Base-by-base conservation (phyloP, 192 early-diverging fungal genomes). In the Coemansia interrupta region DNA sequence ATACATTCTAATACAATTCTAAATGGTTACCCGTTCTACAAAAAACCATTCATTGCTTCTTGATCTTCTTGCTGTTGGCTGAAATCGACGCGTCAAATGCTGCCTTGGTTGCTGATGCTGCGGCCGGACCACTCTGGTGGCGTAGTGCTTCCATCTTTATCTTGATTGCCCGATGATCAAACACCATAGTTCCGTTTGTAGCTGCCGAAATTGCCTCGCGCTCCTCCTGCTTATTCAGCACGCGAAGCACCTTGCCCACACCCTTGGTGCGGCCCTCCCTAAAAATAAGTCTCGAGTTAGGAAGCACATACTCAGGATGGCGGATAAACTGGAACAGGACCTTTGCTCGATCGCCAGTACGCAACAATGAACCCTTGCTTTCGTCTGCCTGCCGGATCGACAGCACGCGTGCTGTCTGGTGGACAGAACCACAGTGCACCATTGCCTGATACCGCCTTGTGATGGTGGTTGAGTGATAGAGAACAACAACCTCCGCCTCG, bases 391-490 rank as follows among this genome's bases (percentile, higher is more conserved):
- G 56, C 17, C 56, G 41, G 28, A 79, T 79, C 0, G 85, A 80
- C 36, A 92, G 70, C 18, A 96, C 89, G 36, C 86, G 81, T 0
- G 91, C 94, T 0, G 94, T 93, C 72, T 96, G 94, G 15, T 92
- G 82, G 8, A 87, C 89, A 47, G 82, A 83, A 0, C 92, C 92
- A 58, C 91, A 95, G 57, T 96, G 94, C 47, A 96, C 59, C 94
- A 96, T 96, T 4, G 94, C 92, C 79, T 96, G 94, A 72, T 96
- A 96, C 55, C 89, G 88, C 51, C 82, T 80, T 12, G 84, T 84
- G 56, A 96, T 96, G 6, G 94, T 96, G 0, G 94, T 94, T 28
- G 88, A 89, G 67, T 95, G 92, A 65, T 91, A 93, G 11, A 96
- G 73, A 0, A 96, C 87, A 28, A 92, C 73, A n/a, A 96, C 84